Percentiles rank a stretch among this genome's conserved stretches.
These are phyloP conservation scores for Trichaptum fuscoviolaceum DNA, from an alignment of 768 basidiomycete species.

Conservation along the genomic window DNA sequence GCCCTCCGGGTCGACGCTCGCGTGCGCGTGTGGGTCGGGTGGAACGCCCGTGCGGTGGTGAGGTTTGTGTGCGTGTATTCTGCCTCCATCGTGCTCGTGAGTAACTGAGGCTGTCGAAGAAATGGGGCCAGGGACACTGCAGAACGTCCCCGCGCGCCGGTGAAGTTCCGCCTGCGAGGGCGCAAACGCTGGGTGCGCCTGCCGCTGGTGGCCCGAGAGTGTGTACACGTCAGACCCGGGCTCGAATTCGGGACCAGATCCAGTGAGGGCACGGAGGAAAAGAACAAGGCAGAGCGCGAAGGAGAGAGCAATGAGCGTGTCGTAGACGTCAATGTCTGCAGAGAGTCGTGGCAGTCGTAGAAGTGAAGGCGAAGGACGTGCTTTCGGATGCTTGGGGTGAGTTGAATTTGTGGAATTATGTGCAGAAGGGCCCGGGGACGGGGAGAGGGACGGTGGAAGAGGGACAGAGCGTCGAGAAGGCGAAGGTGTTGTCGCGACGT, in stretches of 20 bases:
- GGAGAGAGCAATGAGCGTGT: neutral
- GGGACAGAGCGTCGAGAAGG: neutral
- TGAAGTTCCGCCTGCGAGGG: neutral
- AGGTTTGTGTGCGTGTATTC: constrained; percentile 6
- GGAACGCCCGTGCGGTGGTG: constrained; percentile 6
- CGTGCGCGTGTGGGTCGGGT: constrained; percentile 15
- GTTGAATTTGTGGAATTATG: too few relatives aligned
- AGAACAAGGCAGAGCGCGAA: neutral
- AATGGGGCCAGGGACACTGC: neutral
- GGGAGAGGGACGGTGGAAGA: neutral
- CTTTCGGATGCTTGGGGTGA: neutral
- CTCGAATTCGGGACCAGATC: too few relatives aligned
- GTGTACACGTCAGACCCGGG: neutral
- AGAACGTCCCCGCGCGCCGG: constrained; percentile 15
- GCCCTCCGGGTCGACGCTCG: constrained; percentile 39
- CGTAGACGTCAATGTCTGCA: neutral
- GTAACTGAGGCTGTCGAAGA: neutral
- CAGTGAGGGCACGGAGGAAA: neutral
- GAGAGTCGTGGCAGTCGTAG: neutral
- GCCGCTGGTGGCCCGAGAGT: neutral
- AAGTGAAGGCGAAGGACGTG: neutral
- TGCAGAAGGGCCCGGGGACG: neutral
- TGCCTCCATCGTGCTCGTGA: constrained; percentile 24
- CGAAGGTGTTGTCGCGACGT: neutral
- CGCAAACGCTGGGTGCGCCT: neutral